Evolutionary conservation across 139 green algal species (phyloP), one percentile per base, ranked within the genome.

Genomic region (Ulvella scutata): DNA sequence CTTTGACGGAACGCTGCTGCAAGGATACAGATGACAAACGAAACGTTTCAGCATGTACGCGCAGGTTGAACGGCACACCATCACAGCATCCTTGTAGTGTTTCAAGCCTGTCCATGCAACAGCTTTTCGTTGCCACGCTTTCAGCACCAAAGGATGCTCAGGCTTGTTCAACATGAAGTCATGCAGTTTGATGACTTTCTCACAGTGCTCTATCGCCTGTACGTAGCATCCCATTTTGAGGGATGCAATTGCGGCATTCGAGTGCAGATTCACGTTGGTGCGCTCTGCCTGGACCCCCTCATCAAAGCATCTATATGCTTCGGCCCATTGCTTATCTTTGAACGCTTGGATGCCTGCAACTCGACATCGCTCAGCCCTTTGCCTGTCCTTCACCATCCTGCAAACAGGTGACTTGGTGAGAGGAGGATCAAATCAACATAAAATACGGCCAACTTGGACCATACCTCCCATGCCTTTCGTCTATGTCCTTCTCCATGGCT

Each of bases 401-500:
- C 43, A 77, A 37, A 17, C 40, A 59, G 13, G 17, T 13, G 13
- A 59, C 17, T 59, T n/a, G n/a, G n/a, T n/a, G n/a, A n/a, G n/a
- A n/a, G n/a, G n/a, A n/a, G n/a, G n/a, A n/a, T n/a, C n/a, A n/a
- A n/a, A n/a, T n/a, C n/a, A n/a, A n/a, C n/a, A n/a, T n/a, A n/a
- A n/a, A n/a, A n/a, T n/a, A n/a, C n/a, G n/a, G n/a, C n/a, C n/a
- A n/a, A n/a, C n/a, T n/a, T n/a, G n/a, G n/a, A 2, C 26, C 43
- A n/a, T 33, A 88, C 84, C 84, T 80, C 36, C 80, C 61, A 72
- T 93, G 89, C 1, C 89, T 78, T 23, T 92, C 84, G 67, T 92
- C 79, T 38, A 92, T 91, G 77, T 95, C 89, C 61, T 88, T 88
- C 72, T 93, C 88, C 86, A 95, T 87, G 1, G 88, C 87, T 31